phyloP scores from a whole-genome alignment of 2,329 filamentous ascomycete species.

The Paraphoma sp. region DNA sequence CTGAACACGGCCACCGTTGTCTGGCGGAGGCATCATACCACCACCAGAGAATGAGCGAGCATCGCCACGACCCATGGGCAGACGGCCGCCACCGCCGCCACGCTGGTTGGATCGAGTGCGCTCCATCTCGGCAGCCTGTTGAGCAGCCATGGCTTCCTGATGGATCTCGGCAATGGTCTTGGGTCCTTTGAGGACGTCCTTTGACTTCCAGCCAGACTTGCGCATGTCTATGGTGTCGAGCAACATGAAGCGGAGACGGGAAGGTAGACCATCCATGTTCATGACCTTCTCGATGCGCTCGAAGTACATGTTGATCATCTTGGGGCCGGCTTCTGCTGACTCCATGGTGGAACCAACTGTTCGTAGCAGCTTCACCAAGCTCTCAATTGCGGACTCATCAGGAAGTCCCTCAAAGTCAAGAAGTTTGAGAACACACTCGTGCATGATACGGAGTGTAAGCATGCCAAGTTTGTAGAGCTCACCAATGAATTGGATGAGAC shows the following conservation, averaged over 20 bases:
- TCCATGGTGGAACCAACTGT: conserved; percentile 92
- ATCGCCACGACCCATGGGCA: conserved; percentile 82
- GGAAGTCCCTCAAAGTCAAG: conserved; percentile 93
- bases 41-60: conserved; percentile 80
- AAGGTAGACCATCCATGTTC: conserved; percentile 76
- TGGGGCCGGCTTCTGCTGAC: conserved; percentile 75
- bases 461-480: conserved; percentile 98
- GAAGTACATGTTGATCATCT: conserved; percentile 95
- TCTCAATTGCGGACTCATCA: conserved; percentile 96
- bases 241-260: conserved; percentile 94
- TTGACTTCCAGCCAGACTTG: conserved; percentile 77
- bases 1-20: conserved; percentile 80
- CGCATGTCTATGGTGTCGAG: conserved; percentile 92
- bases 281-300: conserved; percentile 83
- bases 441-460: conserved; percentile 99
- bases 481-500: conserved; percentile 98
- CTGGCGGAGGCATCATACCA: conserved; percentile 72
- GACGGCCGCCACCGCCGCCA: conserved; percentile 70
- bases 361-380: conserved; percentile 87
- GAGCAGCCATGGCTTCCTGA: conserved; percentile 77
- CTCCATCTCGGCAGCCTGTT: conserved; percentile 79
- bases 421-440: conserved; percentile 96
- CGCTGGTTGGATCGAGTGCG: conserved; percentile 66
- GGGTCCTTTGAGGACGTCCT: conserved; percentile 90
- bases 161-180: conserved; percentile 96